phyloP scores from a whole-genome alignment of 1,284 basidiomycete species.

The Ustilago shanxiensis region DNA sequence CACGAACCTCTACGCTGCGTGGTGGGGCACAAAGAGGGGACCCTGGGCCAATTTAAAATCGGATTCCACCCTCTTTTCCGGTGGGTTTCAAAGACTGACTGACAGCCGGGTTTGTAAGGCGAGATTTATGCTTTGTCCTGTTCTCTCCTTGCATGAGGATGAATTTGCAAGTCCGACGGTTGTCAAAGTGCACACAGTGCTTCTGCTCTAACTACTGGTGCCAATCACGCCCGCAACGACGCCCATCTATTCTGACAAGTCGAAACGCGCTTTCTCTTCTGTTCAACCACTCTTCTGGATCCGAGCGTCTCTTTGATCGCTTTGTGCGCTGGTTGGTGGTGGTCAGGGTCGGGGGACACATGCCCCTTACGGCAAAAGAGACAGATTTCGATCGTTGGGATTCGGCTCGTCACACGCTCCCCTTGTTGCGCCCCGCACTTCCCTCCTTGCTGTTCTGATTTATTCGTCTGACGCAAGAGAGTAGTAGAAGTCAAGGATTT shows the following conservation, averaged over 20 bases:
- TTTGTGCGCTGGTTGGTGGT: not conserved
- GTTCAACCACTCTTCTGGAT: not conserved
- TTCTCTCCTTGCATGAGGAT: conserved; percentile 22
- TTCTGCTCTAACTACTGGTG: not conserved
- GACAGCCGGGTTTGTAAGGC: not conserved
- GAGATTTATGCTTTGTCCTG: not conserved
- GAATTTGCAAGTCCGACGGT: conserved; percentile 10
- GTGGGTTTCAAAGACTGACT: too few relatives aligned
- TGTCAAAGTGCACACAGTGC: not conserved
- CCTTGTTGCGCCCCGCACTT: conserved; percentile 1
- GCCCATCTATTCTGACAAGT: conserved; percentile 9
- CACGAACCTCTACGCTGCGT: not conserved
- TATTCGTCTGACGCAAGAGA: not conserved
- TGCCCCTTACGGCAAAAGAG: too few relatives aligned
- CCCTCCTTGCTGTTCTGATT: not conserved
- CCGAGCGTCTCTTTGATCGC: not conserved
- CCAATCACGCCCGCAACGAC: too few relatives aligned
- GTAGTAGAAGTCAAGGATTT: not conserved
- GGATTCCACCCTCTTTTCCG: too few relatives aligned
- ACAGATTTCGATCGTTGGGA: too few relatives aligned
- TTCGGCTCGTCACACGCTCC: not conserved
- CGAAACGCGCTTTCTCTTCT: not conserved
- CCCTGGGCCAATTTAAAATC: too few relatives aligned
- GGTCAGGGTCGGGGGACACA: too few relatives aligned
- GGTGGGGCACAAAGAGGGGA: too few relatives aligned